phyloP scores from a whole-genome alignment of 2,329 filamentous ascomycete genomes.

The Clarireedia homoeocarpa region DNA sequence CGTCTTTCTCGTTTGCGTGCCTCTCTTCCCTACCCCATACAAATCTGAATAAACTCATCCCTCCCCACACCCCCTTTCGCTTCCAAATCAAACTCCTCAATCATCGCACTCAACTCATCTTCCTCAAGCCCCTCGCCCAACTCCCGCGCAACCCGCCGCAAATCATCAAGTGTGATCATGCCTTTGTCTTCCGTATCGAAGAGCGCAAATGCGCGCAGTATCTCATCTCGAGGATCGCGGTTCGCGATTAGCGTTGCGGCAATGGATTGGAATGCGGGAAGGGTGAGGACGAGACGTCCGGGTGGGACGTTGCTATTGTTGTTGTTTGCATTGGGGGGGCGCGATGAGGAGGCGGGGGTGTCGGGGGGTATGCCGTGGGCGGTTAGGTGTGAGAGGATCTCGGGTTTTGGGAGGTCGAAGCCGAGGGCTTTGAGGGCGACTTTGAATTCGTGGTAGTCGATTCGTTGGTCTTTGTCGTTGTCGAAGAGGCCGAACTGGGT shows the following conservation, averaged over 20 bases:
- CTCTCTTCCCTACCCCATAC: conserved; percentile 25
- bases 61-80: conserved; percentile 73
- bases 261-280: conserved; percentile 64
- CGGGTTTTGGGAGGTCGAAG: conserved; percentile 81
- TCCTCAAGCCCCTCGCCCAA: conserved; percentile 89
- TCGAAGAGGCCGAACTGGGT: conserved; percentile 86
- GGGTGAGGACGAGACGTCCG: conserved; percentile 55
- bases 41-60: conserved; percentile 51
- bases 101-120: conserved; percentile 89
- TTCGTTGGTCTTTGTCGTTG: conserved; percentile 85
- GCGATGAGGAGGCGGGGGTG: conserved; percentile 27
- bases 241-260: conserved; percentile 74
- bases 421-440: conserved; percentile 93
- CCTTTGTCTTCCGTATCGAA: conserved; percentile 94
- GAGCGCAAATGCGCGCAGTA: conserved; percentile 80
- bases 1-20: neutral
- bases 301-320: conserved; percentile 47
- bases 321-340: conserved; percentile 42
- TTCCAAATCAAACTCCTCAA: conserved; percentile 94
- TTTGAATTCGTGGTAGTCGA: conserved; percentile 97
- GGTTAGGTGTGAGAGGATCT: conserved; percentile 74
- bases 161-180: conserved; percentile 79
- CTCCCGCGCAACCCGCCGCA: conserved; percentile 80
- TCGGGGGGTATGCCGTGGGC: conserved; percentile 59
- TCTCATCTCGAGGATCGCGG: conserved; percentile 85